Evolutionary conservation across 129 eudicot species (phyloP).

Genomic region (sunflower (Helianthus annuus)): DNA sequence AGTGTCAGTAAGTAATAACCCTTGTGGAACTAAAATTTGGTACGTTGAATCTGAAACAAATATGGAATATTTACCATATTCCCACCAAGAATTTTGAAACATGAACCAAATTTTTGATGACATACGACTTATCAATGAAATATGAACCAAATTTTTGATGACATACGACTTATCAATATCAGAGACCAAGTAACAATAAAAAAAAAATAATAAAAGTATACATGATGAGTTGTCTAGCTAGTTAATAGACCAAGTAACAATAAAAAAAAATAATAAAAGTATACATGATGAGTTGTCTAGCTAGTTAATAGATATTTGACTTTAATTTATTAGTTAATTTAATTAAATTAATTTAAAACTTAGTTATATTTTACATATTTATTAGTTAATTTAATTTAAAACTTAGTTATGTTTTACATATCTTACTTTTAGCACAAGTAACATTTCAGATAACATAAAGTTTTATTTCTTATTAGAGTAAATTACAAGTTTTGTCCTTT

Average conservation of each 20-base stretch:
- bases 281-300: not conserved
- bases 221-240: too few species aligned
- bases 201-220: not conserved
- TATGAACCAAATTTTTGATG: not conserved
- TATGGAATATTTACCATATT: slow-evolving; percentile 4
- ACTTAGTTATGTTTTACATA: too few species aligned
- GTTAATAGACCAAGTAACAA: too few species aligned
- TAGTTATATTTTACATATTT: too few species aligned
- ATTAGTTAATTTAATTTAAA: not conserved
- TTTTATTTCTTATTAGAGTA: too few species aligned
- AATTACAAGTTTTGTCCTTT: too few species aligned
- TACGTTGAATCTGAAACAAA: slow-evolving; percentile 8
- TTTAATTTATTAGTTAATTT: not conserved
- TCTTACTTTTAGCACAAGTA: too few species aligned
- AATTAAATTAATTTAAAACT: not conserved
- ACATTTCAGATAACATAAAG: too few species aligned
- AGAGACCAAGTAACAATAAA: too few species aligned
- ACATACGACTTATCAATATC: not conserved
- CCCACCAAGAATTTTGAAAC: not conserved
- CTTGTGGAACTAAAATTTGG: slow-evolving; percentile 2
- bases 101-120: too few species aligned
- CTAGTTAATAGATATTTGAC: too few species aligned
- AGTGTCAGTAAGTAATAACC: not conserved
- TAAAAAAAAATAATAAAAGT: not conserved
- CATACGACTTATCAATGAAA: too few species aligned